These are phyloP conservation scores for Bidens hawaiensis DNA, from an alignment of 140 eudicot species.

Conservation along the genomic window DNA sequence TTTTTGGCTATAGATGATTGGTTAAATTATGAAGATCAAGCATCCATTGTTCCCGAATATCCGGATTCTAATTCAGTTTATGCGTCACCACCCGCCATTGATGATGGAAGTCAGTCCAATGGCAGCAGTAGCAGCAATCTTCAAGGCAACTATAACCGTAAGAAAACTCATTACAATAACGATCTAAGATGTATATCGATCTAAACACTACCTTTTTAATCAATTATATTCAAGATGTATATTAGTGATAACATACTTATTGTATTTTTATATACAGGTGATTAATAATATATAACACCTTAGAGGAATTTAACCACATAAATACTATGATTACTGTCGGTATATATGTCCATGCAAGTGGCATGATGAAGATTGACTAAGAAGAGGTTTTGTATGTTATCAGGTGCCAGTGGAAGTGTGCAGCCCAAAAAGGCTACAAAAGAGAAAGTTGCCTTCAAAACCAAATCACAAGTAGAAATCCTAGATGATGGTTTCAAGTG, in stretches of 20 bases:
- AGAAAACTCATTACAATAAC: constrained; percentile 8
- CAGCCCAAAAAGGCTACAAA: constrained; percentile 3
- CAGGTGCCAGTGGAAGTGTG: constrained; percentile 33
- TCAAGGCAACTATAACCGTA: constrained; percentile 35
- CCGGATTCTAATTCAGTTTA: constrained; percentile 22
- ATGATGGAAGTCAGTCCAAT: constrained; percentile 19
- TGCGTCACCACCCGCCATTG: constrained; percentile 15
- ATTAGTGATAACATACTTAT: too few relatives aligned
- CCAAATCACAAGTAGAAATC: constrained; percentile 62
- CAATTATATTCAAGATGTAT: too few relatives aligned
- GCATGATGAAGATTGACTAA: neutral
- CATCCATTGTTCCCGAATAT: constrained; percentile 34
- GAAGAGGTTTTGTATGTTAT: neutral
- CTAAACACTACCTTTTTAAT: too few relatives aligned
- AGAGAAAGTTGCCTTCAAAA: constrained; percentile 70
- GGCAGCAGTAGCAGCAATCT: constrained; percentile 31
- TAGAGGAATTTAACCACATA: too few relatives aligned
- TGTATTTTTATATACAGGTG: too few relatives aligned
- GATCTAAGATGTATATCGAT: too few relatives aligned
- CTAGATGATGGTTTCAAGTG: constrained; percentile 88
- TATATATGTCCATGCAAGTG: neutral
- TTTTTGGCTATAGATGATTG: constrained; percentile 44
- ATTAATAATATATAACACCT: too few relatives aligned
- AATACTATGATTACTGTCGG: too few relatives aligned
- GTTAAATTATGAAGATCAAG: constrained; percentile 35